Conservation (phyloP, 768 basidiomycete genomes). For the Tulasnella sp. region DNA sequence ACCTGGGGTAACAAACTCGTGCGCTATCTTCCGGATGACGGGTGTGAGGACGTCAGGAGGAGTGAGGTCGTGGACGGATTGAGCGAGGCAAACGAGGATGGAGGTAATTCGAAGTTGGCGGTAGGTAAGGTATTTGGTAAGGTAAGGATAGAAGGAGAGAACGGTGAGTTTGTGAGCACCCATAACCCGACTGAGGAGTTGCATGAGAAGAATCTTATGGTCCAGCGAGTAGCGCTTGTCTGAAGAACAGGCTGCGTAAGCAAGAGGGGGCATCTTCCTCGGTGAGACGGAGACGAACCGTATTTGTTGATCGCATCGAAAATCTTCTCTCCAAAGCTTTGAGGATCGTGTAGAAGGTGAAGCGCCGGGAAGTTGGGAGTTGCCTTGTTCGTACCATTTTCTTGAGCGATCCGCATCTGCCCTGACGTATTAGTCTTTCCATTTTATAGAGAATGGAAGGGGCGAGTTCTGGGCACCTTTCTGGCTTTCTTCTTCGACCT, state of each 20-base stretch:
- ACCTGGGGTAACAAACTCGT: constrained; percentile 96
- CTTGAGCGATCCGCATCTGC: constrained; percentile 16
- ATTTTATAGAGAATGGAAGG: constrained; percentile 31
- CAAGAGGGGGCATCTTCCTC: not conserved
- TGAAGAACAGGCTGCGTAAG: constrained; percentile 29
- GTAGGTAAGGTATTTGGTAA: constrained; percentile 82
- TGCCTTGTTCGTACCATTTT: not conserved
- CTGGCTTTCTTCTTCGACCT: constrained; percentile 70
- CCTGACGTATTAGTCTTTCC: constrained; percentile 32
- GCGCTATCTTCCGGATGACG: constrained; percentile 83
- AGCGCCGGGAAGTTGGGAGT: constrained; percentile 83
- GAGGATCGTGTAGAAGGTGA: constrained; percentile 90
- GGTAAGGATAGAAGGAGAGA: constrained; percentile 92
- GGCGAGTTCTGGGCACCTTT: no score
- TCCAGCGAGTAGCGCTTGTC: constrained; percentile 96
- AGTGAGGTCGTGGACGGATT: constrained; percentile 91
- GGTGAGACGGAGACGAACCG: constrained; percentile 35
- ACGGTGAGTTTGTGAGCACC: constrained; percentile 89
- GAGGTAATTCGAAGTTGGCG: constrained; percentile 89
- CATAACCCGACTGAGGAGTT: constrained; percentile 91
- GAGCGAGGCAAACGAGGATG: constrained; percentile 90
- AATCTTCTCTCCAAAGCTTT: constrained; percentile 90
- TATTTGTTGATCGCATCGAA: constrained; percentile 77
- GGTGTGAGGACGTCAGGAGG: constrained; percentile 90
- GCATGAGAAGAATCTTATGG: constrained; percentile 96